Evolutionary conservation across 305 asterid species (phyloP).

Genomic region (Solanum hybrid): DNA sequence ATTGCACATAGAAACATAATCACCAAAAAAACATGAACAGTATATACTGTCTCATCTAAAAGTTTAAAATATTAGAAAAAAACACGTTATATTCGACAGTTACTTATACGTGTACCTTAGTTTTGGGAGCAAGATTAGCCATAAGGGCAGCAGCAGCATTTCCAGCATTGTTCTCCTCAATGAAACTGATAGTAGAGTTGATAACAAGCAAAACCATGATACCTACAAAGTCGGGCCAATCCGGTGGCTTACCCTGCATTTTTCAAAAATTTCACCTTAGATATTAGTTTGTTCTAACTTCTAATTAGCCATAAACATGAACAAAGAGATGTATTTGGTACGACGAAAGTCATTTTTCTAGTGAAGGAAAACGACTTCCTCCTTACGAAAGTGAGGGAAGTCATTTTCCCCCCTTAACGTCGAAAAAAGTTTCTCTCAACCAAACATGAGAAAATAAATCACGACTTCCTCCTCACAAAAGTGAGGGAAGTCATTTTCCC

Average conservation of each 20-base stretch:
- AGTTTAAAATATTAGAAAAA: background rate
- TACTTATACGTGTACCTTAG: slow-evolving; percentile 29
- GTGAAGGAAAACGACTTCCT: background rate
- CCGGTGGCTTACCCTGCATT: slow-evolving; percentile 62
- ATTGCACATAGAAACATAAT: background rate
- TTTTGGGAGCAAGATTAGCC: slow-evolving; percentile 75
- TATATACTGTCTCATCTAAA: background rate
- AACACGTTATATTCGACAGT: background rate
- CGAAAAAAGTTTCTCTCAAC: too few species aligned
- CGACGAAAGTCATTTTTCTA: background rate
- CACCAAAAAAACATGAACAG: background rate
- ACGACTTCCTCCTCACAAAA: too few species aligned
- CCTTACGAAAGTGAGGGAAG: background rate
- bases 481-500: background rate
- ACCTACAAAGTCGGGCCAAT: slow-evolving; percentile 72
- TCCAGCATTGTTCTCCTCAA: slow-evolving; percentile 75
- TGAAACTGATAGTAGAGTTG: slow-evolving; percentile 75
- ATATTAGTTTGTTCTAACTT: background rate
- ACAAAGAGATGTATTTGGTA: background rate
- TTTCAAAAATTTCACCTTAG: background rate
- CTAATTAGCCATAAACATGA: background rate
- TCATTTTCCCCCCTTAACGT: too few species aligned
- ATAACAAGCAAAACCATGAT: slow-evolving; percentile 47
- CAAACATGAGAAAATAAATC: too few species aligned
- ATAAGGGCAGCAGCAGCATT: slow-evolving; percentile 80